phyloP scores from a whole-genome alignment of 2,329 filamentous ascomycete species.

The Verticillium albo-atrum region DNA sequence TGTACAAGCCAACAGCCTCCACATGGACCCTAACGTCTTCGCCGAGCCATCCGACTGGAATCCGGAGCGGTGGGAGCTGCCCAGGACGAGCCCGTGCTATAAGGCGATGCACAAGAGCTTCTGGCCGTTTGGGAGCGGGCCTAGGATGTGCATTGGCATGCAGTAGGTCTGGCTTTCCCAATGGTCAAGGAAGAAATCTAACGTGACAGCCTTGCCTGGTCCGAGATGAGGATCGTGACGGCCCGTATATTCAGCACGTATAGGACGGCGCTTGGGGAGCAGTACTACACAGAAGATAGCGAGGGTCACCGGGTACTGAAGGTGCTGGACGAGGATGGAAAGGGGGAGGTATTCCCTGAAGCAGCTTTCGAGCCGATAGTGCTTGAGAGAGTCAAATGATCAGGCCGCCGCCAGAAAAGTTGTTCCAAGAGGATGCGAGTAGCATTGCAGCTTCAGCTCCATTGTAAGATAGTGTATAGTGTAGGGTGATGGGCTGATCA shows the following conservation, averaged over 20 bases:
- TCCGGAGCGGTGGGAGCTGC: neutral
- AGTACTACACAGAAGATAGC: neutral
- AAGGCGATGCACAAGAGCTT: neutral
- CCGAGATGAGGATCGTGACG: neutral
- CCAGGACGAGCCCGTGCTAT: neutral
- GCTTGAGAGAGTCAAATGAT: neutral
- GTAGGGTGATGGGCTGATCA: no score
- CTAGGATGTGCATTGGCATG: constrained; percentile 1
- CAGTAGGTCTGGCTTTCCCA: neutral
- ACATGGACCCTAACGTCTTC: neutral
- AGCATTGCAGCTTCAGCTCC: no score
- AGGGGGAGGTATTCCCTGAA: neutral
- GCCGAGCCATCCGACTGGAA: neutral
- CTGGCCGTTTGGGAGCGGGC: neutral
- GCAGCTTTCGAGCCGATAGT: neutral
- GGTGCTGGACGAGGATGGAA: neutral
- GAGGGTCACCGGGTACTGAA: neutral
- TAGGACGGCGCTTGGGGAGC: neutral
- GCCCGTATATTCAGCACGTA: neutral
- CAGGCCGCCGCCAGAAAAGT: neutral
- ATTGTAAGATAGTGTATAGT: no score
- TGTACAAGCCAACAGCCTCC: neutral
- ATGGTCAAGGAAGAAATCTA: neutral
- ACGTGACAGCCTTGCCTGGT: neutral
- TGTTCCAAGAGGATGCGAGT: no score